phyloP scores from a whole-genome alignment of 352 stramenopile genomes.

The Phytopythium vexans region DNA sequence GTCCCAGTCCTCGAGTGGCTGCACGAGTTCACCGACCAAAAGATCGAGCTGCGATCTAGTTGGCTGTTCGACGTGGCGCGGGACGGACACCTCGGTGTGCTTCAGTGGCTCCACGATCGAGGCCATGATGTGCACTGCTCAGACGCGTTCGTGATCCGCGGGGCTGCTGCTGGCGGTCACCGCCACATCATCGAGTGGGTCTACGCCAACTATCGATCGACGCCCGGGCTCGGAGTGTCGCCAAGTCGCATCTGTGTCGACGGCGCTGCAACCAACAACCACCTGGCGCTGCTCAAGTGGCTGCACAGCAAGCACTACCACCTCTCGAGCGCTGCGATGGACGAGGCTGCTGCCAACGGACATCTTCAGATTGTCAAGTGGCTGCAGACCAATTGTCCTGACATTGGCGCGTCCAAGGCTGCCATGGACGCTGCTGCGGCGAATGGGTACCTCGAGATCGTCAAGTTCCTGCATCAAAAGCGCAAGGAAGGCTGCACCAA shows the following conservation, averaged over 20 bases:
- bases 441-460: slow-evolving; percentile 16
- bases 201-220: neutral
- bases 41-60: neutral
- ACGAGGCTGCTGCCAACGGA: neutral
- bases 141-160: neutral
- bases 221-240: slow-evolving; percentile 3
- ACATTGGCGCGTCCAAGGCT: slow-evolving; percentile 9
- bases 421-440: slow-evolving; percentile 26
- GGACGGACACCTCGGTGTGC: slow-evolving; percentile 5
- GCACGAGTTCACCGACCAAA: slow-evolving; percentile 10
- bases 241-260: slow-evolving; percentile 4
- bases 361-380: slow-evolving; percentile 10
- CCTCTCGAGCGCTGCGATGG: slow-evolving; percentile 1
- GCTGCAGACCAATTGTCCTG: slow-evolving; percentile 8
- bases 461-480: slow-evolving; percentile 31
- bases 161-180: neutral
- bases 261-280: neutral
- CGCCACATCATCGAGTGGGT: slow-evolving; percentile 2
- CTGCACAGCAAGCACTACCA: slow-evolving; percentile 5
- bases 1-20: slow-evolving; percentile 30
- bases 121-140: slow-evolving; percentile 1
- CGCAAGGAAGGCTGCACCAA: slow-evolving; percentile 38
- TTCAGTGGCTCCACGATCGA: slow-evolving; percentile 9
- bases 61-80: slow-evolving; percentile 2
- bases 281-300: slow-evolving; percentile 4